phyloP scores from a whole-genome alignment of 2,329 filamentous ascomycete species.

The Trichoderma sp. region DNA sequence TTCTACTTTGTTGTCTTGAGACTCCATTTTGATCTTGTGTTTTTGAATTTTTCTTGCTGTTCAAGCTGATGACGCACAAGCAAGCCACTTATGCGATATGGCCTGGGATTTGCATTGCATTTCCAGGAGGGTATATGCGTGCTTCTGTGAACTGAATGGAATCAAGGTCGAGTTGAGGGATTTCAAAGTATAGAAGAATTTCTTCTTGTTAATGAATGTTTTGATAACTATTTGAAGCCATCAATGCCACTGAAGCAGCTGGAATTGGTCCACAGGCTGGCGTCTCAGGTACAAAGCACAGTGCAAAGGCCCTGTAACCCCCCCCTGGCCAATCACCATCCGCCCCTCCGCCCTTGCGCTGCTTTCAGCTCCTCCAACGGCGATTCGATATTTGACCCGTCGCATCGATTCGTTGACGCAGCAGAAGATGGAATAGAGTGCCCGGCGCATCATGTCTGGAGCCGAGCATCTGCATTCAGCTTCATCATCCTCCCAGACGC shows the following conservation, averaged over 20 bases:
- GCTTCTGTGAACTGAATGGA: neutral
- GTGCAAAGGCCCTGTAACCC: neutral
- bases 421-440: constrained; percentile 36
- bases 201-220: neutral
- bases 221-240: neutral
- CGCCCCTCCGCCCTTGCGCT: neutral
- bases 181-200: neutral
- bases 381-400: neutral
- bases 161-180: too few relatives aligned
- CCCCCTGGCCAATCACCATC: constrained; percentile 16
- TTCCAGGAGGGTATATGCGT: neutral
- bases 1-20: neutral
- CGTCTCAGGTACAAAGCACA: neutral
- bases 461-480: constrained; percentile 35
- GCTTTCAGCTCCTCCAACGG: neutral
- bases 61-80: neutral
- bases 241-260: neutral
- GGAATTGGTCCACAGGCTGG: neutral
- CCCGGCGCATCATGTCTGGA: constrained; percentile 41
- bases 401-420: neutral
- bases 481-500: constrained; percentile 35
- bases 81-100: neutral
- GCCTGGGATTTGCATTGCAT: neutral
- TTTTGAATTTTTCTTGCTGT: neutral
- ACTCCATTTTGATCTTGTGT: constrained; percentile 2